Evolutionary conservation across 2,329 filamentous ascomycete species (phyloP).

Genomic region (Cytospora leucostoma): DNA sequence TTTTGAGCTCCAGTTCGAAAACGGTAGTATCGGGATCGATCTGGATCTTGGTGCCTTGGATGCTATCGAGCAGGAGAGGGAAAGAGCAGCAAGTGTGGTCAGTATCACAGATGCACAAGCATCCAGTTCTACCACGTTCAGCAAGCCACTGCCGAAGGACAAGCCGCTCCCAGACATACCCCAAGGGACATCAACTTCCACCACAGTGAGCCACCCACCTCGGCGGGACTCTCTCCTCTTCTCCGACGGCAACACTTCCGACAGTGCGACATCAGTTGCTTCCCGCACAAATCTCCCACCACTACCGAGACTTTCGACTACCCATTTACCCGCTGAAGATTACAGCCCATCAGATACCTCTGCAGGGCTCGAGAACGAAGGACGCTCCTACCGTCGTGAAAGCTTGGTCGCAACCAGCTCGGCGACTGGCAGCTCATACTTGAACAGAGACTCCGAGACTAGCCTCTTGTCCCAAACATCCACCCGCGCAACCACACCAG

Average conservation of each 20-base stretch:
- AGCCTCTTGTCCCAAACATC: constrained; percentile 81
- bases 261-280: constrained; percentile 49
- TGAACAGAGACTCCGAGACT: constrained; percentile 78
- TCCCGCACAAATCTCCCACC: constrained; percentile 54
- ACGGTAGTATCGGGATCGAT: constrained; percentile 56
- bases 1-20: constrained; percentile 79
- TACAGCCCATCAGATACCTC: constrained; percentile 50
- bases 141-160: constrained; percentile 53
- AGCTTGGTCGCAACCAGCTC: constrained; percentile 75
- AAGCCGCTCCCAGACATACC: constrained; percentile 71
- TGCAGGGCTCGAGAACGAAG: constrained; percentile 51
- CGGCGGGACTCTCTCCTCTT: constrained; percentile 45
- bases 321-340: constrained; percentile 47
- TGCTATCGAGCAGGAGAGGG: constrained; percentile 40
- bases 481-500: constrained; percentile 85
- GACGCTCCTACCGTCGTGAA: constrained; percentile 59
- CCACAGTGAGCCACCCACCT: constrained; percentile 34
- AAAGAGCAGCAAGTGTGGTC: constrained; percentile 35
- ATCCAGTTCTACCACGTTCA: constrained; percentile 38
- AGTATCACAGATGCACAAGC: constrained; percentile 17
- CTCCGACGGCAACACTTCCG: constrained; percentile 44
- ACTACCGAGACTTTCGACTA: constrained; percentile 59
- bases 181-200: constrained; percentile 48
- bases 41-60: constrained; percentile 56
- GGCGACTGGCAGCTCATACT: constrained; percentile 76